Conservation (phyloP, 2,329 filamentous ascomycete genomes). For the Cercospora sojina region DNA sequence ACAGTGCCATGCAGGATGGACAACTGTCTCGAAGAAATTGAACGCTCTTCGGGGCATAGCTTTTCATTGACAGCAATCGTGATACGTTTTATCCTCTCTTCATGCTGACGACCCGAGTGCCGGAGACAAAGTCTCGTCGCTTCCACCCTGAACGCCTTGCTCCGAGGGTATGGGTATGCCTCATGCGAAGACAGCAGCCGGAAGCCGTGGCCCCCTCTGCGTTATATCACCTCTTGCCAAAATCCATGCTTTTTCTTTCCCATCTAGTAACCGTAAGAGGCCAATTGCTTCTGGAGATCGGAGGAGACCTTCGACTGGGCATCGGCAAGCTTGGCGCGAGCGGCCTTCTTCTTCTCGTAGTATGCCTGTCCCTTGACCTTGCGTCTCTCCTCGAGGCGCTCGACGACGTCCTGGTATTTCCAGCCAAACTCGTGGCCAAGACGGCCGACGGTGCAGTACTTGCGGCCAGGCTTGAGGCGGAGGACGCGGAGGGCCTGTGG, state of each 20-base stretch:
- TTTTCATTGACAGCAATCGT: constrained; percentile 16
- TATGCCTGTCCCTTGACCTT: constrained; percentile 99
- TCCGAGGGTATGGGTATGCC: constrained; percentile 8
- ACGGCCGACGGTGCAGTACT: constrained; percentile 99
- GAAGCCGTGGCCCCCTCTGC: neutral
- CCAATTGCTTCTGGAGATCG: constrained; percentile 85
- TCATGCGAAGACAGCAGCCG: constrained; percentile 17
- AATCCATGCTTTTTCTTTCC: constrained; percentile 3
- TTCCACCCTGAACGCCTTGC: constrained; percentile 5
- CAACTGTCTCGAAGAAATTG: constrained; percentile 16
- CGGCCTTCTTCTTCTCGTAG: constrained; percentile 99
- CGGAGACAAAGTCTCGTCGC: neutral
- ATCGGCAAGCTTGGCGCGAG: constrained; percentile 83
- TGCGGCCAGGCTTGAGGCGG: constrained; percentile 96
- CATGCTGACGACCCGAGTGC: constrained; percentile 3
- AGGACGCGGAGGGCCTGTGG: constrained; percentile 96
- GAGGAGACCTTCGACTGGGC: constrained; percentile 87
- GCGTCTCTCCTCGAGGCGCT: constrained; percentile 96
- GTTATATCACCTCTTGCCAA: constrained; percentile 9
- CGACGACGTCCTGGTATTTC: constrained; percentile 99
- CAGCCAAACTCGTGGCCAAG: constrained; percentile 99
- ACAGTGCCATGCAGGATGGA: constrained; percentile 6
- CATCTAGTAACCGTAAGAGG: constrained; percentile 83
- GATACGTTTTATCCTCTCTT: constrained; percentile 12
- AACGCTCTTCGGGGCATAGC: constrained; percentile 16